Percentiles rank a stretch among this genome's conserved stretches.
Conservation (phyloP, 805 yeast genomes). For the Candida nanaspora region DNA sequence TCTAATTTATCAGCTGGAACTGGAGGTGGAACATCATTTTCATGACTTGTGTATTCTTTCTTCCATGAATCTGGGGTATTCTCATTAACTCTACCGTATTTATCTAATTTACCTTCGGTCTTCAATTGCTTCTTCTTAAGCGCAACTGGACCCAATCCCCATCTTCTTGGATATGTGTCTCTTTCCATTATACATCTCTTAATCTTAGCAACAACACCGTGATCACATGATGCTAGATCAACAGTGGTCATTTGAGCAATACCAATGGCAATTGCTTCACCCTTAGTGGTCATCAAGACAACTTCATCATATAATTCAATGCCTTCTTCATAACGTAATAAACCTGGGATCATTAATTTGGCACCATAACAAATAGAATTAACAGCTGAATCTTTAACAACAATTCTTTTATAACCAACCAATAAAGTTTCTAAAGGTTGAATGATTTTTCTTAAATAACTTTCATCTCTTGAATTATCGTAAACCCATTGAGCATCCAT, state of each 20-base stretch:
- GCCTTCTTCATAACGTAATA: slow-evolving; percentile 94
- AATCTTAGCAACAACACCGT: slow-evolving; percentile 97
- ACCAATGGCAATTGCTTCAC: slow-evolving; percentile 98
- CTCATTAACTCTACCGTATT: slow-evolving; percentile 89
- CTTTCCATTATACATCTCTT: slow-evolving; percentile 99
- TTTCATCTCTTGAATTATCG: slow-evolving; percentile 95
- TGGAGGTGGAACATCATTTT: slow-evolving; percentile 53
- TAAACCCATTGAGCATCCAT: slow-evolving; percentile 97
- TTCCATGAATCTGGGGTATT: slow-evolving; percentile 93
- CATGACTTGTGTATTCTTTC: slow-evolving; percentile 68
- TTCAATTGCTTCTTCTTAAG: slow-evolving; percentile 97
- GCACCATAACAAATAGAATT: slow-evolving; percentile 99
- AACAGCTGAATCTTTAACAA: slow-evolving; percentile 87
- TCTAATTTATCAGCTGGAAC: slow-evolving; percentile 46
- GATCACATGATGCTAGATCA: slow-evolving; percentile 93
- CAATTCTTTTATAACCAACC: slow-evolving; percentile 94
- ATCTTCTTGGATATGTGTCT: slow-evolving; percentile 98
- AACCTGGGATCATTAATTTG: slow-evolving; percentile 97
- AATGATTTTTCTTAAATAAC: slow-evolving; percentile 87
- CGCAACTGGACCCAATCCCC: slow-evolving; percentile 99
- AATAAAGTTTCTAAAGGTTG: slow-evolving; percentile 92
- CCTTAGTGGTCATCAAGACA: slow-evolving; percentile 96
- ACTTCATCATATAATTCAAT: slow-evolving; percentile 97
- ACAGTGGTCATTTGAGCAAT: slow-evolving; percentile 99
- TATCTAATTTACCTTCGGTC: slow-evolving; percentile 95